Evolutionary conservation across 2,329 filamentous ascomycete species (phyloP), one percentile per base, ranked within the genome.

Genomic region (Atkinsonella texensis): DNA sequence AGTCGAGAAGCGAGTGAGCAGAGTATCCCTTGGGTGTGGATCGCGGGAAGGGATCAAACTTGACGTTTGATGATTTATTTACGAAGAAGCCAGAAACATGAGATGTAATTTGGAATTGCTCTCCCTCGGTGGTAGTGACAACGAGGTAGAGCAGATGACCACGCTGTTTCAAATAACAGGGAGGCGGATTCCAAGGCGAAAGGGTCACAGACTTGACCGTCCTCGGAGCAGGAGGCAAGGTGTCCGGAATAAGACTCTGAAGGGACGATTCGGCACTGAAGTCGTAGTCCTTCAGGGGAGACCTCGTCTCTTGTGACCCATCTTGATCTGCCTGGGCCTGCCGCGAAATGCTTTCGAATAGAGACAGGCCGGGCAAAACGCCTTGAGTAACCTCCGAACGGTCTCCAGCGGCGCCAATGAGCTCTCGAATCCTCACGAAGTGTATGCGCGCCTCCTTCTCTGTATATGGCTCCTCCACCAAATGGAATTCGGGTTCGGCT

Each of bases 381-480:
- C 93, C 93, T 60, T 95, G 85, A 43, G 94, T 77, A 52, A 84
- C 82, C 66, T 97, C 93, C 51, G 89, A 85, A 54, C 90, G 84
- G 68, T 96, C 83, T 42, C 89, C 89, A 42, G 91, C 84, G 60
- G 91, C 91, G 47, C 93, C 93, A 60, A 98, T 89, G 58, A 98
- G 78, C 65, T 98, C 93, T 56, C 93, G 80, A 55, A 95, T 85
- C 58, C 93, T 80, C 49, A 98, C 82, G 57, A 97, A 74, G 70
- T 98, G 93, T 75, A 98, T 86, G 58, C 94, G 84, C 32, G 93
- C 91, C 71, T 98, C 93, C 73, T 95, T 97, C 73, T 98, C 93
- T 43, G 89, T 98, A 69, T 98, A 98, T 45, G 94, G 88, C 64
- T 98, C 93, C 70, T 96, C 86, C 51, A 96, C 82, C 60, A 98